Conservation (phyloP, 495 filamentous ascomycete genomes). For the Paragyromitra xinjiangensis region DNA sequence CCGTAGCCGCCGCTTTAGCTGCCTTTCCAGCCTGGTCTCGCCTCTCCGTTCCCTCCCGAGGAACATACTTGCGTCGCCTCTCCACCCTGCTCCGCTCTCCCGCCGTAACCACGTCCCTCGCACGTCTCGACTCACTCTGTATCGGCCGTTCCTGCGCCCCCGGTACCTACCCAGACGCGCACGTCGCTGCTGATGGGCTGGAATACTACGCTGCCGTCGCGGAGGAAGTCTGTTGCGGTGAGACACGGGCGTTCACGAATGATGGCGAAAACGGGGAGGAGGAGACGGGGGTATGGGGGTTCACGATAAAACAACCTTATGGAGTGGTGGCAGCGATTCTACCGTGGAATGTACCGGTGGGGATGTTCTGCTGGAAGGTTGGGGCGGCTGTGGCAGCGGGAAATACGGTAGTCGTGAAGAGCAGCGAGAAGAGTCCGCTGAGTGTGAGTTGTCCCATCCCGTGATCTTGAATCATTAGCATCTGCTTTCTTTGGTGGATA, state of each 20-base stretch:
- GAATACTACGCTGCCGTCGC: conserved; percentile 46
- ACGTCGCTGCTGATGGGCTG: conserved; percentile 28
- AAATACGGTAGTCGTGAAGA: conserved; percentile 70
- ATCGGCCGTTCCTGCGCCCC: conserved; percentile 34
- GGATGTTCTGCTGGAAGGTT: conserved; percentile 72
- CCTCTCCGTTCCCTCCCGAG: background rate
- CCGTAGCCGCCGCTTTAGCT: conserved; percentile 68
- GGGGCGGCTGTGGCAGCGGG: conserved; percentile 70
- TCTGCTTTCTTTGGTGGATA: background rate
- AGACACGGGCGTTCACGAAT: conserved; percentile 46
- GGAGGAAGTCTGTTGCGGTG: conserved; percentile 35
- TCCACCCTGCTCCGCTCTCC: conserved; percentile 6
- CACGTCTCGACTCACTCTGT: conserved; percentile 50
- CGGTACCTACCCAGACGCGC: conserved; percentile 11
- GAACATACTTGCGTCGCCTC: conserved; percentile 1
- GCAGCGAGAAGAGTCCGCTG: conserved; percentile 69
- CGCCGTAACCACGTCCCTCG: conserved; percentile 54
- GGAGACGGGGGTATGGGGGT: conserved; percentile 14
- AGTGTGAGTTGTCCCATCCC: conserved; percentile 58
- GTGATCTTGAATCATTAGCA: background rate
- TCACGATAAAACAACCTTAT: conserved; percentile 57
- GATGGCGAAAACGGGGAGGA: background rate
- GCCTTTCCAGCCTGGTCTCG: conserved; percentile 67
- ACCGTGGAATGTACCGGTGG: conserved; percentile 64
- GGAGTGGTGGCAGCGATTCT: conserved; percentile 57